Percentiles rank a stretch among this genome's conserved stretches.
phyloP scores from a whole-genome alignment of 2,329 filamentous ascomycete species.

The Penicillium crustosum region DNA sequence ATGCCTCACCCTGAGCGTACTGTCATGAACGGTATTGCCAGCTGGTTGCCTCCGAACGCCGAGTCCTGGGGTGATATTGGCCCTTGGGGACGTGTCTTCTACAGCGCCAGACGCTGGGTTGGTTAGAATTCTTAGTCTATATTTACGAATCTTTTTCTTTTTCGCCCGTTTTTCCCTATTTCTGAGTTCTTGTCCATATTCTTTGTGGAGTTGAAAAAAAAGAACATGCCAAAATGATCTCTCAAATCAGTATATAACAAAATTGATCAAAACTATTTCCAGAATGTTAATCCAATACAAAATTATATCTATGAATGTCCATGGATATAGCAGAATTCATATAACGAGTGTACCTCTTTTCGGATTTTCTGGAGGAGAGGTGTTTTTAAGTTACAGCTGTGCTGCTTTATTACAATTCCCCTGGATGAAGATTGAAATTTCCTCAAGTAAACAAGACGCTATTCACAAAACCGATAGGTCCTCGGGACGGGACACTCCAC shows the following conservation, averaged over 20 bases:
- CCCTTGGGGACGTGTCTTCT: constrained; percentile 83
- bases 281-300: background rate
- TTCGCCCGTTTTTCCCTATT: background rate
- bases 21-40: constrained; percentile 73
- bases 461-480: background rate
- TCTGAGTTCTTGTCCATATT: constrained; percentile 15
- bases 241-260: constrained; percentile 16
- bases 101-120: constrained; percentile 85
- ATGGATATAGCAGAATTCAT: no score
- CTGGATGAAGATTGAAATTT: background rate
- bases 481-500: no score
- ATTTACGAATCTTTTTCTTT: constrained; percentile 5
- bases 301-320: background rate
- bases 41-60: constrained; percentile 66
- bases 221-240: constrained; percentile 12
- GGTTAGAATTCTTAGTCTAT: constrained; percentile 48
- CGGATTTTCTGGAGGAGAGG: background rate
- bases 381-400: background rate
- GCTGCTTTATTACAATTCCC: background rate
- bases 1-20: constrained; percentile 97
- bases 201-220: constrained; percentile 19
- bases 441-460: background rate
- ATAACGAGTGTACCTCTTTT: background rate
- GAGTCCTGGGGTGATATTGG: constrained; percentile 76
- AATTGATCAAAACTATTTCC: constrained; percentile 6